Conservation (phyloP, 768 basidiomycete genomes). For the Tylopilus cervinicoccineus region DNA sequence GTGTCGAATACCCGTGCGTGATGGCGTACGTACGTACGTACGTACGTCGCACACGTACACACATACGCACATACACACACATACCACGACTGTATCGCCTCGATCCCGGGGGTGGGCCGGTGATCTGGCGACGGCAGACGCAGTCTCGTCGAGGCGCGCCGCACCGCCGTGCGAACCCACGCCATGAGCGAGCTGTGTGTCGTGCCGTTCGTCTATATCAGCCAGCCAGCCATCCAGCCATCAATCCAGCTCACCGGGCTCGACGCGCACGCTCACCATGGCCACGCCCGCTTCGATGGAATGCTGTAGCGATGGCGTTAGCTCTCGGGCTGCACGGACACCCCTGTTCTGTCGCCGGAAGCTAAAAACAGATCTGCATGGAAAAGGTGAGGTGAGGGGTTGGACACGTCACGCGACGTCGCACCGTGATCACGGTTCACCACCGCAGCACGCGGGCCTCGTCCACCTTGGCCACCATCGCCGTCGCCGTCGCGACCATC, state of each 20-base stretch:
- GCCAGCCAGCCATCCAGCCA: no score
- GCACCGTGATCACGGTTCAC: slow-evolving; percentile 49
- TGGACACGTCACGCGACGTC: slow-evolving; percentile 1
- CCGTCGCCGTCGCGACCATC: slow-evolving; percentile 42
- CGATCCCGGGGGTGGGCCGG: slow-evolving; percentile 46
- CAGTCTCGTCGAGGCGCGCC: neutral
- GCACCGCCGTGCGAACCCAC: slow-evolving; percentile 37
- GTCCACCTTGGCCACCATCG: slow-evolving; percentile 40
- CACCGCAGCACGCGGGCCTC: slow-evolving; percentile 35
- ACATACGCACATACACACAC: no score
- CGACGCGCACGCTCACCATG: slow-evolving; percentile 47
- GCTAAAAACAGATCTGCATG: slow-evolving; percentile 36
- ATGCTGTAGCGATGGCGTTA: slow-evolving; percentile 39
- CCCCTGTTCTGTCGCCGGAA: slow-evolving; percentile 58
- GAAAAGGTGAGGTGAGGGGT: neutral
- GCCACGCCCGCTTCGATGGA: slow-evolving; percentile 45
- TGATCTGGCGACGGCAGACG: slow-evolving; percentile 20
- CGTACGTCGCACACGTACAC: no score
- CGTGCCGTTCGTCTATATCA: neutral
- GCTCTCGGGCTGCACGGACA: slow-evolving; percentile 41
- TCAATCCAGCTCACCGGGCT: slow-evolving; percentile 37
- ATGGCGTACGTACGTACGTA: slow-evolving; percentile 39
- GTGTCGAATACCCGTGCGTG: no score
- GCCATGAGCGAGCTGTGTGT: slow-evolving; percentile 35
- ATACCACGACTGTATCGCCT: slow-evolving; percentile 46